Evolutionary conservation across 352 stramenopile genomes (phyloP).

Genomic region (Globisporangium nagaii): DNA sequence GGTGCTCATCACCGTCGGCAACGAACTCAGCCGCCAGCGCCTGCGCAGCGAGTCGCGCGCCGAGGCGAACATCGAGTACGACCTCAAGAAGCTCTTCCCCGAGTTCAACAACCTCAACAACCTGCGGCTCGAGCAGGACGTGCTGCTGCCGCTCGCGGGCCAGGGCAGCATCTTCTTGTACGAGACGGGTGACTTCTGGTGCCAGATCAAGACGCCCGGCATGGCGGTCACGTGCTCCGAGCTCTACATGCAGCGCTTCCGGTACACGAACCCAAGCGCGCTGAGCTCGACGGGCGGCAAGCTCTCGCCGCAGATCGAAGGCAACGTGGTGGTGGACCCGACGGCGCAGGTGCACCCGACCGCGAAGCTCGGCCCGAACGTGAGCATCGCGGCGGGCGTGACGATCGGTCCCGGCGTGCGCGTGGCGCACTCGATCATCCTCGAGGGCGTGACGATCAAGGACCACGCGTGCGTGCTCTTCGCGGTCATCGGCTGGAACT

Average conservation of each 20-base stretch:
- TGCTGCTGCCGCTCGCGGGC: conserved; percentile 77
- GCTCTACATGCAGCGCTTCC: conserved; percentile 89
- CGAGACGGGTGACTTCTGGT: conserved; percentile 87
- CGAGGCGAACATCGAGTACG: conserved; percentile 65
- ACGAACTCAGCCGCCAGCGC: conserved; percentile 76
- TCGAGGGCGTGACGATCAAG: conserved; percentile 85
- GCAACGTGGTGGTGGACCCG: conserved; percentile 81
- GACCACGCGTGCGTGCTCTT: conserved; percentile 87
- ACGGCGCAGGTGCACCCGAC: conserved; percentile 79
- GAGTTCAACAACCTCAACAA: conserved; percentile 86
- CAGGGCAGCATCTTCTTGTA: conserved; percentile 67
- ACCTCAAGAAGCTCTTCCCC: conserved; percentile 84
- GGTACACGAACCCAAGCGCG: conserved; percentile 83
- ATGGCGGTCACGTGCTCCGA: conserved; percentile 89
- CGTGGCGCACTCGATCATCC: conserved; percentile 85
- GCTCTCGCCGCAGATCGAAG: conserved; percentile 79
- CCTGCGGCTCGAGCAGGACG: conserved; percentile 79
- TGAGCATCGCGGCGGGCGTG: conserved; percentile 79
- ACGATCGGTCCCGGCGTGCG: conserved; percentile 76
- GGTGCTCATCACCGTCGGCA: conserved; percentile 67
- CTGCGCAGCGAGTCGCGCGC: conserved; percentile 68
- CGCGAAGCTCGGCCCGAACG: conserved; percentile 82
- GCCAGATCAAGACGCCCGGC: conserved; percentile 87
- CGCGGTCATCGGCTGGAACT: conserved; percentile 87
- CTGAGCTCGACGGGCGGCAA: conserved; percentile 79